A percentile compares a stretch with the other conserved stretches of the same genome.
Evolutionary conservation across 31 red algal genomes (phyloP).

Genomic region (Asparagopsis taxiformis): DNA sequence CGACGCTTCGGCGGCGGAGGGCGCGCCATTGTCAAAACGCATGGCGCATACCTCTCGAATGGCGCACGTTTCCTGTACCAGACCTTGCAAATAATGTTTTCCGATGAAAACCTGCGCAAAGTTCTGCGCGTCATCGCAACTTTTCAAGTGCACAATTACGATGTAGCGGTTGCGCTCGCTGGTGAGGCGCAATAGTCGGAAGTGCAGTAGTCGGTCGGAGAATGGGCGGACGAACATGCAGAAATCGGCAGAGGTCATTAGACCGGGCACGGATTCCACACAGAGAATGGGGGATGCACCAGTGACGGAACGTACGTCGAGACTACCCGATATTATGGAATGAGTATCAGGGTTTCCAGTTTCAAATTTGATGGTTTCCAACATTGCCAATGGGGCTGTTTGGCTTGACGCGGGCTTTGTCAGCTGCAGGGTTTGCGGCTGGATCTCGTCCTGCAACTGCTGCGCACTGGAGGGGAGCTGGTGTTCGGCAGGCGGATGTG

Average conservation of each 20-base stretch:
- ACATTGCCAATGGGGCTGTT: too few relatives aligned
- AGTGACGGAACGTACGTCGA: slow-evolving; percentile 5
- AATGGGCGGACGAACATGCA: slow-evolving; percentile 77
- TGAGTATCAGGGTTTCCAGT: slow-evolving; percentile 32
- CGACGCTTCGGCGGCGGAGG: background rate
- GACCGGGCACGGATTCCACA: slow-evolving; percentile 25
- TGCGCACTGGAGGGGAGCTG: too few relatives aligned
- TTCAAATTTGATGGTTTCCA: slow-evolving; percentile 20
- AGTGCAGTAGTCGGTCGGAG: slow-evolving; percentile 52
- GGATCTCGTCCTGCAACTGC: too few relatives aligned
- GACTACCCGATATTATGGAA: slow-evolving; percentile 18
- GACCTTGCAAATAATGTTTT: slow-evolving; percentile 49
- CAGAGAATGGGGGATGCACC: slow-evolving; percentile 5
- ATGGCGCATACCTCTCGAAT: slow-evolving; percentile 47
- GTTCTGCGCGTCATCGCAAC: slow-evolving; percentile 32
- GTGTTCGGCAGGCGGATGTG: too few relatives aligned
- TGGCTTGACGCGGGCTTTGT: too few relatives aligned
- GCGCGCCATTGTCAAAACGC: slow-evolving; percentile 17
- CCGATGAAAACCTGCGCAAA: slow-evolving; percentile 70
- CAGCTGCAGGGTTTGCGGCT: too few relatives aligned
- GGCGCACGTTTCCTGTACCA: slow-evolving; percentile 66
- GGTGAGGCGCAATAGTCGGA: slow-evolving; percentile 63
- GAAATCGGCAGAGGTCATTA: slow-evolving; percentile 80
- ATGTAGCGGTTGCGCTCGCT: slow-evolving; percentile 75
- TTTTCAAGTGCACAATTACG: slow-evolving; percentile 62